phyloP scores from a whole-genome alignment of 768 basidiomycete species.

The Macrolepiota albuminosa region DNA sequence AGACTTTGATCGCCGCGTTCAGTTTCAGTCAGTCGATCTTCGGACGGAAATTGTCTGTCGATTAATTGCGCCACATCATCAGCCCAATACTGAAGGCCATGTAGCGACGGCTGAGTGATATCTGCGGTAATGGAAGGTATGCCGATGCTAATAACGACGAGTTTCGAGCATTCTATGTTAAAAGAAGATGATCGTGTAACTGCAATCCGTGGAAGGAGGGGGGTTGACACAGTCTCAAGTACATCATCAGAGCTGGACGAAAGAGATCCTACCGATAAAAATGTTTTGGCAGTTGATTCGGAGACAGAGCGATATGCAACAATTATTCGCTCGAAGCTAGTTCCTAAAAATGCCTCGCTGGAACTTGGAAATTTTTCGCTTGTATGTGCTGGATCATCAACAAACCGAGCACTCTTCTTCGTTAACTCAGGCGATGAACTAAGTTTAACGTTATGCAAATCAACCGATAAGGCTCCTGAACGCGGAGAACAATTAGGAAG shows the following conservation, averaged over 20 bases:
- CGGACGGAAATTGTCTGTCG: constrained; percentile 37
- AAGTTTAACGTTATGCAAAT: constrained; percentile 50
- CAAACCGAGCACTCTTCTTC: constrained; percentile 25
- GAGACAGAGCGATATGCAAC: constrained; percentile 41
- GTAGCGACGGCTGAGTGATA: constrained; percentile 61
- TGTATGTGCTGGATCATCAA: constrained; percentile 7
- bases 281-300: constrained; percentile 33
- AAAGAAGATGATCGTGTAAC: constrained; percentile 23
- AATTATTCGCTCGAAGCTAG: constrained; percentile 41
- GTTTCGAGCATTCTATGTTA: constrained; percentile 12
- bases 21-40: constrained; percentile 16
- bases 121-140: constrained; percentile 63
- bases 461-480: constrained; percentile 67
- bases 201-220: constrained; percentile 31
- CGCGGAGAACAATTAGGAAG: constrained; percentile 41
- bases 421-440: constrained; percentile 24
- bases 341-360: constrained; percentile 25
- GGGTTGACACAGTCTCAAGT: constrained; percentile 8
- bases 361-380: not conserved
- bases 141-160: constrained; percentile 28
- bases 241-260: constrained; percentile 16
- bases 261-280: constrained; percentile 51
- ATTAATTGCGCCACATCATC: constrained; percentile 81
- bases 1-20: constrained; percentile 56
- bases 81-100: constrained; percentile 81